A percentile compares a stretch with the other conserved stretches of the same genome.
Conservation (phyloP, 495 filamentous ascomycete species). For the Daldinia childiae region DNA sequence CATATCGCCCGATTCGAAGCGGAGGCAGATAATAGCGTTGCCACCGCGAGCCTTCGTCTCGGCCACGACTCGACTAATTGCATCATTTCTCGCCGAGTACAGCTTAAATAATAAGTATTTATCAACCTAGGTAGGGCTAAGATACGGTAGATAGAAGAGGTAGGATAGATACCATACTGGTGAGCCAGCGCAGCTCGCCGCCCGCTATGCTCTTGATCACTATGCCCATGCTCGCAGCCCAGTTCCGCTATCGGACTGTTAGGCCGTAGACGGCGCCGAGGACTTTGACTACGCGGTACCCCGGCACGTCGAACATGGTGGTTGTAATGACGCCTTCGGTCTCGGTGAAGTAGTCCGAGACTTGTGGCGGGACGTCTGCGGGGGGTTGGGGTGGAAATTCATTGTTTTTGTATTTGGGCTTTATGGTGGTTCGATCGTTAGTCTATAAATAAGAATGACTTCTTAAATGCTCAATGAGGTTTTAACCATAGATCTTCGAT, state of each 20-base stretch:
- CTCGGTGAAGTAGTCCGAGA: conserved; percentile 66
- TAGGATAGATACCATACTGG: conserved; percentile 52
- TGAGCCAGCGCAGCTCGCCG: conserved; percentile 67
- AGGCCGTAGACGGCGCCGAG: conserved; percentile 68
- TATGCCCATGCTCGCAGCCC: conserved; percentile 53
- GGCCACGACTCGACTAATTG: conserved; percentile 62
- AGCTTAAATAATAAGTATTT: conserved; percentile 34
- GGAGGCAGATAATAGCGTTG: conserved; percentile 66
- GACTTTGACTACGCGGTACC: conserved; percentile 65
- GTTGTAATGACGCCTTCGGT: conserved; percentile 67
- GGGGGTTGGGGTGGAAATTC: conserved; percentile 12
- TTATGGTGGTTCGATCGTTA: background rate
- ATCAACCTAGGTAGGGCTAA: too few relatives aligned
- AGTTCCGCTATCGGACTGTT: conserved; percentile 66
- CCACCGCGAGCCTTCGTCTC: conserved; percentile 66
- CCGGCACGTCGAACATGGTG: conserved; percentile 61
- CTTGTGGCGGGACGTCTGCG: conserved; percentile 46
- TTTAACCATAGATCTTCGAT: background rate
- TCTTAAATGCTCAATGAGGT: too few relatives aligned
- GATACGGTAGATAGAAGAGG: too few relatives aligned
- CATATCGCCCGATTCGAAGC: conserved; percentile 63
- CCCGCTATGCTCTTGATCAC: conserved; percentile 62
- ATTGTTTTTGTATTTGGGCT: background rate
- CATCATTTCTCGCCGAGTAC: conserved; percentile 65
- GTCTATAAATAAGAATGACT: background rate